Conservation (phyloP, 106 monocot species). For the Acorus gramineus region DNA sequence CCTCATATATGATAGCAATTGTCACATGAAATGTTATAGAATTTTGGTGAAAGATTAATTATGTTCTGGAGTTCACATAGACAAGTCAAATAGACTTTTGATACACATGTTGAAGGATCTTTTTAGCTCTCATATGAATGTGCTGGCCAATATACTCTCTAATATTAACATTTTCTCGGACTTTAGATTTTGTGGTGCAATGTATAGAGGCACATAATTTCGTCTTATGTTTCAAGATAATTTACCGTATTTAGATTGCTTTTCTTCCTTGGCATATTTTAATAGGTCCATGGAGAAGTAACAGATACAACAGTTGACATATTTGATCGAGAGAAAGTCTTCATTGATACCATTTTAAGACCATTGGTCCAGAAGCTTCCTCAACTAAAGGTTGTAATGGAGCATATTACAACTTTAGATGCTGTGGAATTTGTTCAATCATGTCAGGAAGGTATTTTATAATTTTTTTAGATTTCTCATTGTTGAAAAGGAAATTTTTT, state of each 20-base stretch:
- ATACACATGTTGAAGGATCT: too few relatives aligned
- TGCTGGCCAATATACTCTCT: too few relatives aligned
- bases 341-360: constrained; percentile 69
- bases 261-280: neutral
- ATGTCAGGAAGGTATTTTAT: constrained; percentile 39
- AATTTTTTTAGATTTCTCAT: neutral
- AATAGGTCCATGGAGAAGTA: constrained; percentile 92
- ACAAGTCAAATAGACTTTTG: too few relatives aligned
- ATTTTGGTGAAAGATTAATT: too few relatives aligned
- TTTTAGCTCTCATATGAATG: too few relatives aligned
- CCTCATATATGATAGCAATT: too few relatives aligned
- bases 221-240: too few relatives aligned
- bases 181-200: neutral
- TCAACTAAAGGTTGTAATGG: constrained; percentile 81
- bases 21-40: too few relatives aligned
- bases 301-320: constrained; percentile 76
- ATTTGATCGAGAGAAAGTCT: constrained; percentile 84
- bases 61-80: too few relatives aligned
- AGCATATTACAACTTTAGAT: constrained; percentile 83
- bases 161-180: neutral
- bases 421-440: constrained; percentile 79
- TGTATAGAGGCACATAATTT: neutral
- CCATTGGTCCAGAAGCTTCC: constrained; percentile 75
- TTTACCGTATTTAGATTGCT: too few relatives aligned
- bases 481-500: neutral